Evolutionary conservation across 2,329 filamentous ascomycete genomes (phyloP), one percentile per base, ranked within the genome.

Genomic region (Fusarium irregulare): DNA sequence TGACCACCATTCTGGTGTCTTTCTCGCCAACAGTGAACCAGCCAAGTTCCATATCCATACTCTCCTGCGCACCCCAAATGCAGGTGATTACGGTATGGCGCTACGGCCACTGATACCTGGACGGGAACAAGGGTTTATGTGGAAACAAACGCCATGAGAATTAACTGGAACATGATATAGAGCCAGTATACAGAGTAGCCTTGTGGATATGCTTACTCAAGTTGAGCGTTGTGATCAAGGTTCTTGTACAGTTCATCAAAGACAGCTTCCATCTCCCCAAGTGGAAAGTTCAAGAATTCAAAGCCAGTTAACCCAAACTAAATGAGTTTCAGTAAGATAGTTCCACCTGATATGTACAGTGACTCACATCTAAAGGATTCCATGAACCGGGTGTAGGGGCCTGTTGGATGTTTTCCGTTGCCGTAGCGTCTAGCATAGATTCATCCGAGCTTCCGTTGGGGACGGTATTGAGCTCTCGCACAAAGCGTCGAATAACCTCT

Each of bases 11-110:
- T 59, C 56, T n/a, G 56, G 56, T 3, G 56, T 59, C 1, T 59
- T 55, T 34, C 23, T 59, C 2, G 20, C 27, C 7, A 59, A 59
- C 11, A 46, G 40, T 14, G n/a, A 59, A 7, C 49, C 56, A 2
- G 40, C 49, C 5, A 59, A 34, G 16, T 55, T 59, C 16, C 49
- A 55, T 7, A 92, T 92, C 37, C 92, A 94, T 76, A 94, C 92
- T 0, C 80, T 93, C 57, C 79, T 93, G 62, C 80, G 92, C 40
- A 90, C 88, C 45, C 92, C 92, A 6, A 94, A 95, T 77, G 89
- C 82, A 0, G 92, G 92, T 1, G 92, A 94, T 76, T 94, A 94
- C 77, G 92, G 92, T 0, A 86, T 83, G 78, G 85, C 84, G 1
- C 66, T 87, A 51, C 73, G 81, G 56, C 74, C 72, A 9, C 56